Conservation (phyloP, 2,329 filamentous ascomycete genomes). For the Elsinoe ampelina region DNA sequence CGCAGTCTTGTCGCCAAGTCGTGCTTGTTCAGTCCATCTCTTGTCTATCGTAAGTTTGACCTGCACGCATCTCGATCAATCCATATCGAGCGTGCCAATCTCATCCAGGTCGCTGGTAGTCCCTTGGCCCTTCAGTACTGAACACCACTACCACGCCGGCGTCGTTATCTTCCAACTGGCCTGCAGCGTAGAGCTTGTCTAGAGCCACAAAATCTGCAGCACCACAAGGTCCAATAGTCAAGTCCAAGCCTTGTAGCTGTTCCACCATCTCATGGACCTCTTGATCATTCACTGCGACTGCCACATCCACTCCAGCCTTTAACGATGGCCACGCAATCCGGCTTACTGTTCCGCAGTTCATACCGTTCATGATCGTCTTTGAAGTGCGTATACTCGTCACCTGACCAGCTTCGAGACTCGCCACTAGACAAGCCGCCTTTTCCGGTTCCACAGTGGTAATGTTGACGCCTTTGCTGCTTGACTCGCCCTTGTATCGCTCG, state of each 20-base stretch:
- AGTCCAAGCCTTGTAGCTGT: conserved; percentile 38
- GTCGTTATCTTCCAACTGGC: conserved; percentile 32
- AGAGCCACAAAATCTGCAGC: conserved; percentile 51
- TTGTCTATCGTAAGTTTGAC: background rate
- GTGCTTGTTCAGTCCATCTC: background rate
- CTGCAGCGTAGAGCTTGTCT: conserved; percentile 36
- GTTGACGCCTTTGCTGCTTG: conserved; percentile 10
- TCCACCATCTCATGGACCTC: conserved; percentile 45
- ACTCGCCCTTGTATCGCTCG: conserved; percentile 49
- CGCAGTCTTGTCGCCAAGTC: background rate
- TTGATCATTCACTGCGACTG: conserved; percentile 50
- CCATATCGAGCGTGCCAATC: background rate
- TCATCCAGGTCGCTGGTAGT: conserved; percentile 34
- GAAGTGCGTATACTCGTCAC: conserved; percentile 45
- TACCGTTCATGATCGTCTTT: conserved; percentile 62
- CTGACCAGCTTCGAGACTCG: conserved; percentile 42
- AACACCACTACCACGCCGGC: conserved; percentile 53
- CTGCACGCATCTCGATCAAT: background rate
- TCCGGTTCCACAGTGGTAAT: conserved; percentile 65
- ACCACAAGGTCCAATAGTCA: conserved; percentile 55
- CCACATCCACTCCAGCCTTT: conserved; percentile 49
- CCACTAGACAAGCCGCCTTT: conserved; percentile 50
- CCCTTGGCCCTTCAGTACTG: conserved; percentile 54
- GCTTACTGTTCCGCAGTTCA: conserved; percentile 64
- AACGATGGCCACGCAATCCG: conserved; percentile 56